Evolutionary conservation across 768 basidiomycete genomes (phyloP), one percentile per base, ranked within the genome.

Genomic region (Candolleomyces efflorescens): DNA sequence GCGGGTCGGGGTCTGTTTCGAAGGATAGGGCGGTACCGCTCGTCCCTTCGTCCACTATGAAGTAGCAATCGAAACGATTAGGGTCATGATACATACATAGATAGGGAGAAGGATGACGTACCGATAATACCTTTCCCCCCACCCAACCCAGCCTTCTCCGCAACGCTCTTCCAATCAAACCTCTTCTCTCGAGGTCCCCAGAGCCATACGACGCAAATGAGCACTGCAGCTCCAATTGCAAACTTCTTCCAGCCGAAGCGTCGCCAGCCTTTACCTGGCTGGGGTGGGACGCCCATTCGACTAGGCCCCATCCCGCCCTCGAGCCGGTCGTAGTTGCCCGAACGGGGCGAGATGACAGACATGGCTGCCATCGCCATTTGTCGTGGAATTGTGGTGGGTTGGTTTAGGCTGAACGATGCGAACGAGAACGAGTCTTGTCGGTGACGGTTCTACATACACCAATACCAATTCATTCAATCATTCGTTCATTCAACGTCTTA

Each of bases 1-100:
- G 70, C 0, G 83, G 87, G 72, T 96, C 83, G 0, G 86, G 82
- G 66, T 95, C 92, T 17, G 82, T 81, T 46, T 86, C 86, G 63
- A 82, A 85, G 0, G 90, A 85, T 3, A 77, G 76, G 1, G 84
- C 84, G 45, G 72, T 17, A 59, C 36, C 13, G 37, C 27, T 54
- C 52, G 39, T 53, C 51, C 32, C 32, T 32, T 32, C 32, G 5
- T 32, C 32, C 32, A 32, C 32, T 32, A 5, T n/a, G 32, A 2
- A n/a, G 53, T 45, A 18, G 39, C 50, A n/a, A n/a, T n/a, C n/a
- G n/a, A n/a, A n/a, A n/a, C n/a, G n/a, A n/a, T n/a, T n/a, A n/a
- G n/a, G n/a, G n/a, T n/a, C 52, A 51, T 18, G 48, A 62, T 20
- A 50, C n/a, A 27, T 23, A 36, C 26, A 53, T 38, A 18, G 37